A percentile compares a stretch with the other conserved stretches of the same genome.
These are phyloP conservation scores for Penicillium cinerascens DNA, from an alignment of 495 filamentous ascomycete species.

Conservation along the genomic window DNA sequence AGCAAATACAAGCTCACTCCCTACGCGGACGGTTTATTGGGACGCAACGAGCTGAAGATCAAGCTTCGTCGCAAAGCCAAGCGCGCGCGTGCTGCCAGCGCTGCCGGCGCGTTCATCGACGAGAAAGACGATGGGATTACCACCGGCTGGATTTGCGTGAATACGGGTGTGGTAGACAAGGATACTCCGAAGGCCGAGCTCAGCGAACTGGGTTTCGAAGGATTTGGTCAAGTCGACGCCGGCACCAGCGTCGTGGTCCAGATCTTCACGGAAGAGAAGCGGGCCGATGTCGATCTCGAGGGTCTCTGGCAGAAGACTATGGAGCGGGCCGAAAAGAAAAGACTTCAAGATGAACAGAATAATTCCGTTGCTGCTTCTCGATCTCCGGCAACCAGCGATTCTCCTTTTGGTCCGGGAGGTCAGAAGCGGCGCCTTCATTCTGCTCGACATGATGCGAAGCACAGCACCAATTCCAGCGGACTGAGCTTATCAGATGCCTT, in stretches of 20 bases:
- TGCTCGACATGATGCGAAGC: conserved; percentile 1
- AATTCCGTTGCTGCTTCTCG: conserved; percentile 3
- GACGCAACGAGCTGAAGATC: conserved; percentile 85
- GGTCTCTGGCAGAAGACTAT: conserved; percentile 64
- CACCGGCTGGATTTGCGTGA: conserved; percentile 95
- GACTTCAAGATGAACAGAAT: conserved; percentile 15
- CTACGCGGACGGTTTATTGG: conserved; percentile 81
- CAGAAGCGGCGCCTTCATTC: conserved; percentile 22
- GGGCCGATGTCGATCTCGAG: conserved; percentile 81
- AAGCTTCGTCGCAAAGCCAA: conserved; percentile 77
- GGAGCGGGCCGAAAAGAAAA: conserved; percentile 37
- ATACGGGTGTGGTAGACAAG: conserved; percentile 68
- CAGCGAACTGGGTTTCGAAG: conserved; percentile 53
- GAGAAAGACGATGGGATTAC: conserved; percentile 75
- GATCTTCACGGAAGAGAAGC: conserved; percentile 81
- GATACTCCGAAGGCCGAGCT: conserved; percentile 29
- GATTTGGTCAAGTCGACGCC: conserved; percentile 63
- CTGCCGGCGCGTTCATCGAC: conserved; percentile 40
- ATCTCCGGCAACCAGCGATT: conserved; percentile 12
- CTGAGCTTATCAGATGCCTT: background rate
- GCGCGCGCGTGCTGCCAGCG: conserved; percentile 66
- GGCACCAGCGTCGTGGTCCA: conserved; percentile 77
- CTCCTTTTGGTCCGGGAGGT: conserved; percentile 16
- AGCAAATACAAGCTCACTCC: conserved; percentile 65
- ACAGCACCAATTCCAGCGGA: background rate